Evolutionary conservation across 2,329 filamentous ascomycete species (phyloP), one percentile per base, ranked within the genome.

Genomic region (Lecanicillium sp.): DNA sequence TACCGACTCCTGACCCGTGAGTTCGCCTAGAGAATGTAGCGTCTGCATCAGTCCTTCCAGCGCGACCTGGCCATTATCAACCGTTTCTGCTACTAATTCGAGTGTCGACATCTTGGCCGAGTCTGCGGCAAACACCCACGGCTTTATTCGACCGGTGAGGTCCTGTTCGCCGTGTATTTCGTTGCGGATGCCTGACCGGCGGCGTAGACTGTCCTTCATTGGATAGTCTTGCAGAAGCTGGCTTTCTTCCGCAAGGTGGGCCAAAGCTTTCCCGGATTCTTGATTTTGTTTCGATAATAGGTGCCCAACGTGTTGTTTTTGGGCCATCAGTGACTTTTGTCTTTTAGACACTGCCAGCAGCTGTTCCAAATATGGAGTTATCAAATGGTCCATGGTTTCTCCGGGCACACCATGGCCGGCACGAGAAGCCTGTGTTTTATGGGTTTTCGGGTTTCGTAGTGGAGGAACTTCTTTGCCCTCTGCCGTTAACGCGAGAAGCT

Each of bases 111-210:
- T 72, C 48, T 77, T 79, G 47, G 77, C 74, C 3, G 74, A 66
- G 40, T 81, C 72, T 2, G 76, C 71, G 2, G 79, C 76, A 47
- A 66, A 69, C 8, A 77, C 67, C 78, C 79, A 83, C 9, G 71
- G 70, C 44, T 69, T 66, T 35, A 77, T 63, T 31, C 65, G 64
- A 22, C 52, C 57, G 15, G 64, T 59, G 4, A 69, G 55, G 31
- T 65, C 61, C 13, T 61, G 54, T 17, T 57, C 56, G 36, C 65
- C 61, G 1, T 59, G 49, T n/a, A 55, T 56, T 5, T 63, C 64
- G n/a, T 68, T 11, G n/a, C 60, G 62, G 36, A 72, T 63, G 30
- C 64, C 64, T n/a, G 58, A 57, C 17, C 61, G 58, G 13, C 55
- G 48, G 29, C 57, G 60, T 6, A 43, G 41, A 3, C 54, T 51